A percentile compares a stretch with the other conserved stretches of the same genome.
Conservation (phyloP, 2,329 filamentous ascomycete genomes). For the Neurospora sp. region DNA sequence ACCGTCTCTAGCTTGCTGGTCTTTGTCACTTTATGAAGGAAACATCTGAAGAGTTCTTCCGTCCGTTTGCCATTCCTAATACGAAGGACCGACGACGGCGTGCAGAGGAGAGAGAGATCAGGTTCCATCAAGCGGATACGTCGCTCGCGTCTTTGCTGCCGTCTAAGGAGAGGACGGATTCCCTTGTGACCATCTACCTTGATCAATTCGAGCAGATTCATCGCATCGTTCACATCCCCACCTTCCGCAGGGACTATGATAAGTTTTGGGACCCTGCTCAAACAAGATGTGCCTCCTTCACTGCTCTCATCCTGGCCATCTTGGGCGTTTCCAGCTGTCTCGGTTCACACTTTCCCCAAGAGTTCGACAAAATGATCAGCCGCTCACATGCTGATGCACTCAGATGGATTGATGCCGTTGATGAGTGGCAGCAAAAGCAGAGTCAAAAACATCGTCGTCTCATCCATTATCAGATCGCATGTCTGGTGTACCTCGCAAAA, state of each 20-base stretch:
- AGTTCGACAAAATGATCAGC: conserved; percentile 49
- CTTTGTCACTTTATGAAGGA: conserved; percentile 52
- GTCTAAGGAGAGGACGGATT: conserved; percentile 23
- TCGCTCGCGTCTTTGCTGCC: conserved; percentile 38
- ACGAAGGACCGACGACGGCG: conserved; percentile 45
- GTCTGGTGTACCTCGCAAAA: conserved; percentile 50
- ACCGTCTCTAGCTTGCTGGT: conserved; percentile 32
- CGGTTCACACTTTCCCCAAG: conserved; percentile 39
- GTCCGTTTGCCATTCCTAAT: conserved; percentile 44
- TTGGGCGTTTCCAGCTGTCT: conserved; percentile 50
- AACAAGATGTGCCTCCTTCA: conserved; percentile 41
- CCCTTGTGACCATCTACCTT: conserved; percentile 26
- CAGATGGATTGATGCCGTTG: conserved; percentile 45
- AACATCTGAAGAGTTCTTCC: conserved; percentile 51
- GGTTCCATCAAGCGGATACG: conserved; percentile 36
- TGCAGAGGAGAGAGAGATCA: conserved; percentile 40
- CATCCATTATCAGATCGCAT: conserved; percentile 51
- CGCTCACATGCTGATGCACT: conserved; percentile 44
- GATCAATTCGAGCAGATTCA: conserved; percentile 29
- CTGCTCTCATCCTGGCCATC: conserved; percentile 48
- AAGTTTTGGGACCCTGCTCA: conserved; percentile 41
- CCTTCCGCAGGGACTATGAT: conserved; percentile 45
- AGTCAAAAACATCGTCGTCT: conserved; percentile 52
- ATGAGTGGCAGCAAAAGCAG: conserved; percentile 43
- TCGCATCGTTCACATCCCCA: conserved; percentile 46